These are phyloP conservation scores for Coemansia sp. DNA, from an alignment of 371 early-diverging fungal species.

Conservation along the genomic window DNA sequence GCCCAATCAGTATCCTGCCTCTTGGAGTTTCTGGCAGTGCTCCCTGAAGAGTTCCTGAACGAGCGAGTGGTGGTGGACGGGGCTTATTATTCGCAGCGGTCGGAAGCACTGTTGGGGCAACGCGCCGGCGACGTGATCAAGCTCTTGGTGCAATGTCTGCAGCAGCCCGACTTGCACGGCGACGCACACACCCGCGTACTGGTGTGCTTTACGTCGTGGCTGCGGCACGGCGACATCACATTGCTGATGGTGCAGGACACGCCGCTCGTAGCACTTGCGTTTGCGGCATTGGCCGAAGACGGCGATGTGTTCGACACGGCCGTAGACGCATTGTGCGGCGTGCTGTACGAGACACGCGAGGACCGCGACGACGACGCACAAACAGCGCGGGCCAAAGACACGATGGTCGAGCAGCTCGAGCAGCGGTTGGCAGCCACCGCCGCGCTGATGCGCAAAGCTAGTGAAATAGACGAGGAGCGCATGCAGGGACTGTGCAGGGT, in stretches of 20 bases:
- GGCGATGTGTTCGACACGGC: conserved; percentile 78
- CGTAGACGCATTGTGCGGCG: conserved; percentile 78
- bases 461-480: conserved; percentile 64
- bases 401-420: conserved; percentile 53
- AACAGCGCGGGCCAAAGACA: conserved; percentile 65
- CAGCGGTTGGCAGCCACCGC: conserved; percentile 59
- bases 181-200: conserved; percentile 66
- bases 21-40: conserved; percentile 75
- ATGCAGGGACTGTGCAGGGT: conserved; percentile 76
- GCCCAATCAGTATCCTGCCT: conserved; percentile 61
- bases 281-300: conserved; percentile 64
- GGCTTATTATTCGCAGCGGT: conserved; percentile 61
- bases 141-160: conserved; percentile 65
- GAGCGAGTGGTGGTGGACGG: conserved; percentile 64
- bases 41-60: conserved; percentile 86
- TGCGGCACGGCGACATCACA: conserved; percentile 77
- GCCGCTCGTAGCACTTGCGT: conserved; percentile 70
- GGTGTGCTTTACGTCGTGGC: conserved; percentile 78
- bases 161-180: conserved; percentile 60
- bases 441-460: conserved; percentile 55
- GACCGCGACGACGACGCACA: conserved; percentile 64
- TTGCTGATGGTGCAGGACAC: conserved; percentile 62
- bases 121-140: conserved; percentile 65
- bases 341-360: conserved; percentile 67
- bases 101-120: conserved; percentile 61